phyloP scores from a whole-genome alignment of 2,329 filamentous ascomycete species.

The Teratosphaeria gauchensis region DNA sequence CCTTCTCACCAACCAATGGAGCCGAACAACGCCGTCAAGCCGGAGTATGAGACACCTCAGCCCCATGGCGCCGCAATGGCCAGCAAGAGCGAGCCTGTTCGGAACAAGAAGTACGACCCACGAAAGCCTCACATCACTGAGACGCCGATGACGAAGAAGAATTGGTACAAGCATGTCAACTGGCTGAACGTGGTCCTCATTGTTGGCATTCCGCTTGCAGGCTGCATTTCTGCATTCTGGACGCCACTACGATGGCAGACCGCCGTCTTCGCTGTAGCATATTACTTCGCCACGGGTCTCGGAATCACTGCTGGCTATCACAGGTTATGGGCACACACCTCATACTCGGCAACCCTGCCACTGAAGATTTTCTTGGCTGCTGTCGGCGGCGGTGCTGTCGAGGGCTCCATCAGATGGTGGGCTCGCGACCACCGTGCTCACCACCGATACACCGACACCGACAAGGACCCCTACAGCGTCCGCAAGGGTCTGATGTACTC shows the following conservation, averaged over 20 bases:
- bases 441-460: conserved; percentile 85
- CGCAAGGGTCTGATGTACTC: conserved; percentile 80
- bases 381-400: conserved; percentile 70
- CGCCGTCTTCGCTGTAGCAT: conserved; percentile 60
- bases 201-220: conserved; percentile 63
- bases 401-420: conserved; percentile 87
- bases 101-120: conserved; percentile 44
- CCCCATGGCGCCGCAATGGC: conserved; percentile 39
- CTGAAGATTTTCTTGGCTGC: conserved; percentile 75
- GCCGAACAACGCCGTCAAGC: conserved; percentile 40
- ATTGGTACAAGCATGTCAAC: conserved; percentile 90
- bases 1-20: conserved; percentile 43
- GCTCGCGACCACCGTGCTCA: conserved; percentile 77
- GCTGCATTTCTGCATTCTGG: conserved; percentile 67
- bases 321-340: conserved; percentile 76
- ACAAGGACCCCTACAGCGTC: conserved; percentile 85
- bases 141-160: conserved; percentile 65
- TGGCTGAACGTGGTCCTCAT: conserved; percentile 85
- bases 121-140: conserved; percentile 83
- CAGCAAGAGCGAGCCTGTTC: conserved; percentile 38
- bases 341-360: conserved; percentile 66
- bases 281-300: conserved; percentile 66
- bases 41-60: conserved; percentile 36
- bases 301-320: conserved; percentile 53
- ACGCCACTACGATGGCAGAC: conserved; percentile 65